Evolutionary conservation across 2,329 filamentous ascomycete species (phyloP).

Genomic region (Plenodomus tracheiphilus): DNA sequence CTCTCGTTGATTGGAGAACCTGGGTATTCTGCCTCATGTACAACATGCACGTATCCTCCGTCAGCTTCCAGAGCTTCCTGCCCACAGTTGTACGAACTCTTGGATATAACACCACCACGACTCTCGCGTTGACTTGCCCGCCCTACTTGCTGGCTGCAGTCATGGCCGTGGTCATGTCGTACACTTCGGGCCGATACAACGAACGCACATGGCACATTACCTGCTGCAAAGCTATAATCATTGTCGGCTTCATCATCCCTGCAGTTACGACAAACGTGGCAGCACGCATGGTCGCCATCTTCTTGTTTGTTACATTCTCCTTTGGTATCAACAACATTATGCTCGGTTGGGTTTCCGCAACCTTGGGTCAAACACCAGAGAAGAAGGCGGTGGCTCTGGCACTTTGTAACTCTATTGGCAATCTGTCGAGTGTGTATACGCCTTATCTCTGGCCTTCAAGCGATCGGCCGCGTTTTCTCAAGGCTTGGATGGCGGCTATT

Average conservation of each 20-base stretch:
- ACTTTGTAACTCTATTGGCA: conserved; percentile 47
- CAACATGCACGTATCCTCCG: conserved; percentile 5
- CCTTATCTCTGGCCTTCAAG: conserved; percentile 18
- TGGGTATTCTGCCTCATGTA: conserved; percentile 7
- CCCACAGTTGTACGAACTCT: conserved; percentile 35
- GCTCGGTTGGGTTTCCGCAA: conserved; percentile 45
- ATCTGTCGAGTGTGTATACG: conserved; percentile 40
- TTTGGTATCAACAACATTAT: conserved; percentile 41
- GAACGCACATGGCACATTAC: conserved; percentile 41
- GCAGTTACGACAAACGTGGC: conserved; percentile 29
- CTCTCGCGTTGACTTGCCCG: conserved; percentile 30
- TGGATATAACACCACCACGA: conserved; percentile 35
- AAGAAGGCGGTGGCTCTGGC: conserved; percentile 48
- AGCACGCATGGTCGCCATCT: conserved; percentile 36
- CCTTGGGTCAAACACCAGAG: conserved; percentile 45
- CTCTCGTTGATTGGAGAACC: conserved; percentile 2
- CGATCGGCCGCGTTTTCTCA: conserved; percentile 12
- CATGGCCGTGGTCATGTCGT: conserved; percentile 26
- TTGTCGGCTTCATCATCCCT: conserved; percentile 36
- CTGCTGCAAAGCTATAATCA: conserved; percentile 25
- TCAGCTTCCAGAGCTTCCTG: conserved; percentile 14
- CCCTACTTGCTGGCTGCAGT: conserved; percentile 39
- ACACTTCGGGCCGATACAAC: conserved; percentile 27
- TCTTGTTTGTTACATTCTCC: conserved; percentile 36
- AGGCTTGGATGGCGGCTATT: conserved; percentile 18